Evolutionary conservation across 257 asterid species (phyloP), one percentile per base, ranked within the genome.

Genomic region (Capsicum baccatum): DNA sequence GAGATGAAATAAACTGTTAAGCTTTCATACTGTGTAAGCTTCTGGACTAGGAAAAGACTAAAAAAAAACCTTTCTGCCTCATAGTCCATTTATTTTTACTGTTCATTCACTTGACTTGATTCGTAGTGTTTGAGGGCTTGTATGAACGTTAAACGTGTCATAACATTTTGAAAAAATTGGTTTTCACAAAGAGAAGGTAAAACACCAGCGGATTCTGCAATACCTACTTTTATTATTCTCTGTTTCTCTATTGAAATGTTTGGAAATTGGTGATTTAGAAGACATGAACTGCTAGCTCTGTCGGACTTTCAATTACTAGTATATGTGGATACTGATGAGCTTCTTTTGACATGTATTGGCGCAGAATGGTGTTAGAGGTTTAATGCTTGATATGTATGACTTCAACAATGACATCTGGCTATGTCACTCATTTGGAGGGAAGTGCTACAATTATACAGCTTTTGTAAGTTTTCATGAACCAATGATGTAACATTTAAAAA

Each of bases 381-480:
- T 96, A 93, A 94, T 94, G 98, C 98, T 96, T 19, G 99, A 96
- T 90, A 94, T 94, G 94, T 94, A 96, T 58, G 98, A 93, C 89
- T 94, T 92, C 81, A 63, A 92, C 74, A 92, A 92, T 54, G 98
- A 92, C 87, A 91, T 96, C 83, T 96, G 99, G 99, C 87, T 96
- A 74, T 96, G 99, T 85, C 99, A 94, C 90, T 96, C 98, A 47
- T 96, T 86, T 62, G 97, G 97, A 16, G 98, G 97, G 52, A 86
- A 81, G 69, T 94, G 99, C 93, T 91, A 87, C 93, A 94, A 96
- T 90, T 92, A 87, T 91, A 96, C 98, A 80, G 92, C 99, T 84
- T 92, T 94, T 88, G 98, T 96, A 91, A 94, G 99, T 78, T 54
- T n/a, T 26, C 81, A 78, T 74, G 64, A 78, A 78, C 64, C 64